Evolutionary conservation across 192 early-diverging fungal genomes (phyloP).

Genomic region (Blastocladiella britannica): DNA sequence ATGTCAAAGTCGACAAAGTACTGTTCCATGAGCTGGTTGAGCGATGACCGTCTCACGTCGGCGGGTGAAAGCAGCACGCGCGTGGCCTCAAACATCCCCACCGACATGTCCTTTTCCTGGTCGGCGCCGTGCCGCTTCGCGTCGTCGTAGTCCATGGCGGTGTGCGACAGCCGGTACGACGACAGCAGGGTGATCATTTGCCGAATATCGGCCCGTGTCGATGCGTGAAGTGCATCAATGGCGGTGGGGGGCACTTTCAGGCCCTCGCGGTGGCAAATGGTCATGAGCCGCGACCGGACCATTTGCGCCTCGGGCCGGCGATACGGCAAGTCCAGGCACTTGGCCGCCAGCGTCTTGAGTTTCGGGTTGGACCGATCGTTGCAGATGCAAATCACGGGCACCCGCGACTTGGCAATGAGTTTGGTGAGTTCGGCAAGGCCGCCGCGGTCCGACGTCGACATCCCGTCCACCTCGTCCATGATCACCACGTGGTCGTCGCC

Average conservation of each 20-base stretch:
- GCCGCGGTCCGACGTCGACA: constrained; percentile 91
- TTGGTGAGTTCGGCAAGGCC: constrained; percentile 68
- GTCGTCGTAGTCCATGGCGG: constrained; percentile 56
- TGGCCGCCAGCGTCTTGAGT: constrained; percentile 55
- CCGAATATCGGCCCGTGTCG: constrained; percentile 77
- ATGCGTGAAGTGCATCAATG: constrained; percentile 53
- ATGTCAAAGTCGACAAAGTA: constrained; percentile 82
- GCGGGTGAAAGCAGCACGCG: constrained; percentile 31
- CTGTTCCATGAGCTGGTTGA: constrained; percentile 61
- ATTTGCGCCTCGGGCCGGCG: constrained; percentile 43
- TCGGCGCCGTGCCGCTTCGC: constrained; percentile 26
- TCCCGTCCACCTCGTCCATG: constrained; percentile 99
- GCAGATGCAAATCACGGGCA: constrained; percentile 97
- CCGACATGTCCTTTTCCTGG: constrained; percentile 36
- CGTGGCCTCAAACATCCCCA: constrained; percentile 58
- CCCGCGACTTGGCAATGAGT: constrained; percentile 72
- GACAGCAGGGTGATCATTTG: constrained; percentile 90
- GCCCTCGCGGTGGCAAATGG: constrained; percentile 58
- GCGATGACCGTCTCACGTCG: constrained; percentile 21
- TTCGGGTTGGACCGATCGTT: constrained; percentile 80
- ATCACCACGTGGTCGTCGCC: constrained; percentile 48
- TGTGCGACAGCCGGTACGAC: constrained; percentile 52
- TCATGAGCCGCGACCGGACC: constrained; percentile 49
- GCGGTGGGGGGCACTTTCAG: constrained; percentile 55
- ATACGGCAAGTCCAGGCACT: constrained; percentile 43